phyloP scores from a whole-genome alignment of 129 eudicot species.

The Deinandra increscens region DNA sequence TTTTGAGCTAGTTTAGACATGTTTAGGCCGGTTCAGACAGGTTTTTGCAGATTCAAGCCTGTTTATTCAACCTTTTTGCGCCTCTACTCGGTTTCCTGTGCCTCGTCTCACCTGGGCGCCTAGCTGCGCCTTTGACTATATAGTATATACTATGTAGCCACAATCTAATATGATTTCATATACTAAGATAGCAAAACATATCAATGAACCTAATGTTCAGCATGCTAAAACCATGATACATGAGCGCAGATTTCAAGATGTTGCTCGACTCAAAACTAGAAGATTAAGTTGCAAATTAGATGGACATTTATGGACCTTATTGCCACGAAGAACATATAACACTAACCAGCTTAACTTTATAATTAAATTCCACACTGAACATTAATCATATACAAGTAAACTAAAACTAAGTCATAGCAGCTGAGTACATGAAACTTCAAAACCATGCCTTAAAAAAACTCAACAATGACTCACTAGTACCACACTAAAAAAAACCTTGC shows the following conservation, averaged over 20 bases:
- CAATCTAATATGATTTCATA: not conserved
- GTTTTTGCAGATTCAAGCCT: too few relatives aligned
- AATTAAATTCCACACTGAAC: not conserved
- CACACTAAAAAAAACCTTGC: not conserved
- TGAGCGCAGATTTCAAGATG: not conserved
- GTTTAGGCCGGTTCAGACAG: too few relatives aligned
- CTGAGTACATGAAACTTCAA: not conserved
- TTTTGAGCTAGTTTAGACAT: too few relatives aligned
- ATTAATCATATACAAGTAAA: too few relatives aligned
- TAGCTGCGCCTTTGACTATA: too few relatives aligned
- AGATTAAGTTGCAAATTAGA: slow-evolving; percentile 1
- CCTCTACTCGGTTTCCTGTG: too few relatives aligned
- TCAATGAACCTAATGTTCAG: not conserved
- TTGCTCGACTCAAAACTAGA: not conserved
- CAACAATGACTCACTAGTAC: not conserved
- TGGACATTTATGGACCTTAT: not conserved
- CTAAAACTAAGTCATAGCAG: not conserved
- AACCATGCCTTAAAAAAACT: too few relatives aligned
- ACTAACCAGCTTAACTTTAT: not conserved
- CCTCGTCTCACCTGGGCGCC: too few relatives aligned
- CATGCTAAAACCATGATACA: not conserved
- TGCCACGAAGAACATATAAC: too few relatives aligned
- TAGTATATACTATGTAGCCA: not conserved
- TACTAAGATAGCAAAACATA: not conserved
- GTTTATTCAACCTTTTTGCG: too few relatives aligned